A percentile compares a stretch with the other conserved stretches of the same genome.
These are phyloP conservation scores for Firmiana major DNA, from an alignment of 345 rosid species.

Conservation along the genomic window DNA sequence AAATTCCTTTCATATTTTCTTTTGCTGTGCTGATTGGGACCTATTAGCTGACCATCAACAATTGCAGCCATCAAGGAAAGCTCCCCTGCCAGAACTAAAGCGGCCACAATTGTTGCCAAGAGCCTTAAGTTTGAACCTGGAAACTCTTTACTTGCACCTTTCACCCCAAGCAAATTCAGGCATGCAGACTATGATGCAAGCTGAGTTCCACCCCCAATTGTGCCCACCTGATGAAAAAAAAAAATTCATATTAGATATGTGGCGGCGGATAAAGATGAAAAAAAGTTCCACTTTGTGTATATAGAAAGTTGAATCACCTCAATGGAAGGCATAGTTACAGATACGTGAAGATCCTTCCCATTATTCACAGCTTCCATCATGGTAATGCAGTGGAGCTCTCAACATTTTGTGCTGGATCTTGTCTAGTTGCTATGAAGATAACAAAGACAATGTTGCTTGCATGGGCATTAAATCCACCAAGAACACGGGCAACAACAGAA, in stretches of 20 bases:
- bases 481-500: slow-evolving; percentile 42
- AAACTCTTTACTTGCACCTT: slow-evolving; percentile 39
- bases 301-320: slow-evolving; percentile 28
- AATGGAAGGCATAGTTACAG: slow-evolving; percentile 51
- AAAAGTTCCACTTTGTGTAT: background rate
- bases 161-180: slow-evolving; percentile 51
- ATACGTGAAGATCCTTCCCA: slow-evolving; percentile 45
- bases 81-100: slow-evolving; percentile 51
- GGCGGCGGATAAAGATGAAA: background rate
- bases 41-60: slow-evolving; percentile 9
- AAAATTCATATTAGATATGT: background rate
- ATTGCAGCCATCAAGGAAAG: slow-evolving; percentile 53
- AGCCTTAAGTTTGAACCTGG: slow-evolving; percentile 47
- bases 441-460: slow-evolving; percentile 47
- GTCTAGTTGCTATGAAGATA: slow-evolving; percentile 49
- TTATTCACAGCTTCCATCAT: slow-evolving; percentile 54
- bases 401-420: slow-evolving; percentile 53
- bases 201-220: slow-evolving; percentile 55
- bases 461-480: slow-evolving; percentile 50
- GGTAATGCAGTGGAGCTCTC: slow-evolving; percentile 55
- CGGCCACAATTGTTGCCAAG: slow-evolving; percentile 45
- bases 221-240: slow-evolving; percentile 39
- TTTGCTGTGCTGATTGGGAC: too few species aligned
- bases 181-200: slow-evolving; percentile 55
- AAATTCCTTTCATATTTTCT: too few species aligned